These are phyloP conservation scores for Pleomassaria siparia DNA, from an alignment of 2,329 filamentous ascomycete species.

Conservation along the genomic window DNA sequence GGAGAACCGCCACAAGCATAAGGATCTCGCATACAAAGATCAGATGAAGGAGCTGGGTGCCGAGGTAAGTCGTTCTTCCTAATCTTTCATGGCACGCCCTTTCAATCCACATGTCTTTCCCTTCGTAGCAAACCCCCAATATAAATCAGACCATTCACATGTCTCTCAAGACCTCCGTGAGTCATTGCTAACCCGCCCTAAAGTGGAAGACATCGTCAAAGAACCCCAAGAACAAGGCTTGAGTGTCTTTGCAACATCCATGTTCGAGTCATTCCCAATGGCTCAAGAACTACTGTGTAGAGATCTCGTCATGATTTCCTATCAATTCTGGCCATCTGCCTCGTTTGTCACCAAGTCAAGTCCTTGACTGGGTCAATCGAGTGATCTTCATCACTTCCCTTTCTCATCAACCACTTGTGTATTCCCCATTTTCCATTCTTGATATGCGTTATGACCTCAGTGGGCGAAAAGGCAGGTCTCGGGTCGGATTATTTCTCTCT, in stretches of 20 bases:
- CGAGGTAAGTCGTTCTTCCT: conserved; percentile 20
- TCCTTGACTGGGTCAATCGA: not conserved
- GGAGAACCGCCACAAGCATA: conserved; percentile 37
- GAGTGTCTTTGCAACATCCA: not conserved
- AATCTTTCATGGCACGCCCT: not conserved
- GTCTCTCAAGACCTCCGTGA: too few relatives aligned
- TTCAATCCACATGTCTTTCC: not conserved
- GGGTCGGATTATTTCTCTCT: not conserved
- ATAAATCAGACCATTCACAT: conserved; percentile 13
- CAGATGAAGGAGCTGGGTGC: conserved; percentile 41
- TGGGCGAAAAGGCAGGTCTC: conserved; percentile 2
- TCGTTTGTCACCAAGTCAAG: not conserved
- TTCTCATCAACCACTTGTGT: not conserved
- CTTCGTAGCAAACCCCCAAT: not conserved
- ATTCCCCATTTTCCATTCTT: not conserved
- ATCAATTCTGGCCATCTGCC: not conserved
- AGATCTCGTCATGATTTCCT: too few relatives aligned
- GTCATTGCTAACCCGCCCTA: too few relatives aligned
- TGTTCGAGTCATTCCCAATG: not conserved
- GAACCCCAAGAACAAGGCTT: conserved; percentile 39
- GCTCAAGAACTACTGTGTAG: not conserved
- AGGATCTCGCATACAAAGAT: conserved; percentile 35
- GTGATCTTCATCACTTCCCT: not conserved
- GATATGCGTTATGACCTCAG: not conserved
- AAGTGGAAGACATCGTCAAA: conserved; percentile 40